Conservation (phyloP, 495 filamentous ascomycete species). For the Thermochaetoides thermophila region DNA sequence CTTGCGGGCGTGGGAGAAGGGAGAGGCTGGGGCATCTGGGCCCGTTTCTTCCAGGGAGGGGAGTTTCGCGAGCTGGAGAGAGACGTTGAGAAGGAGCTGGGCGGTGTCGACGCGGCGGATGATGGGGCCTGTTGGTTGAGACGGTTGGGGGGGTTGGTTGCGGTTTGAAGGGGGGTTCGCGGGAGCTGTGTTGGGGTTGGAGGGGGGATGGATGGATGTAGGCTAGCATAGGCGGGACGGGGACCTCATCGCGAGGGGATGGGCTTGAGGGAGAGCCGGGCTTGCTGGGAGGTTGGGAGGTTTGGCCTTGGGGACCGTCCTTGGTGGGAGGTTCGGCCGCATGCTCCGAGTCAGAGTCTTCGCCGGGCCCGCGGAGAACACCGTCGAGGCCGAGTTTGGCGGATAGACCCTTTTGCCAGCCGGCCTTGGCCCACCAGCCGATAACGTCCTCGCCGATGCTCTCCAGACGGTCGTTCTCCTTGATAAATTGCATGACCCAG, state of each 20-base stretch:
- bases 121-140: constrained; percentile 42
- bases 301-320: too few relatives aligned
- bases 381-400: constrained; percentile 60
- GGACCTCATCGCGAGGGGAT: constrained; percentile 24
- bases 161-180: too few relatives aligned
- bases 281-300: too few relatives aligned
- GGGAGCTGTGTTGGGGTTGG: too few relatives aligned
- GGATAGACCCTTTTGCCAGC: constrained; percentile 70
- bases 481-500: constrained; percentile 77
- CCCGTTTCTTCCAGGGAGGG: constrained; percentile 51
- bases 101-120: constrained; percentile 80
- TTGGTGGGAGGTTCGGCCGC: constrained; percentile 4
- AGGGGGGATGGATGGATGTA: constrained; percentile 48
- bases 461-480: constrained; percentile 62
- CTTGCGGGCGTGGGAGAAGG: constrained; percentile 62
- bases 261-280: too few relatives aligned
- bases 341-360: constrained; percentile 10
- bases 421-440: constrained; percentile 88
- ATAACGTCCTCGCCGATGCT: constrained; percentile 84
- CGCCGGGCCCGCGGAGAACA: constrained; percentile 34
- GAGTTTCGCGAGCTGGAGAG: constrained; percentile 70
- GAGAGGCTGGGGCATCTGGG: constrained; percentile 36
- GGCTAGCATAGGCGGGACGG: constrained; percentile 56
- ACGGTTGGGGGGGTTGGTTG: too few relatives aligned
- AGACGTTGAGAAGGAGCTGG: constrained; percentile 61